Conservation (phyloP, 148 eudicot genomes). For the Rhododendron simsii region DNA sequence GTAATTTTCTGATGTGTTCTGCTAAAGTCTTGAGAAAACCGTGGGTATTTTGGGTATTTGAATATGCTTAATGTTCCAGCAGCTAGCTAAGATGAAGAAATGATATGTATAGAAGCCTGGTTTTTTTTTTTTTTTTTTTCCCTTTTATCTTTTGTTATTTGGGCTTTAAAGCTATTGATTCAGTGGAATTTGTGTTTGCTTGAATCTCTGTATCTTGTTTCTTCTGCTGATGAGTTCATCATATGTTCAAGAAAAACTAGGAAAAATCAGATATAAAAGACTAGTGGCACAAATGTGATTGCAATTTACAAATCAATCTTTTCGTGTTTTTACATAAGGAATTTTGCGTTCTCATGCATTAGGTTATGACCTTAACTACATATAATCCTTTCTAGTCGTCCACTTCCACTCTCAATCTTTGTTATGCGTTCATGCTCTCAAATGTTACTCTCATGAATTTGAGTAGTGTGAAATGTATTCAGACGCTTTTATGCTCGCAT, state of each 20-base stretch:
- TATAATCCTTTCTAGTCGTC: not conserved
- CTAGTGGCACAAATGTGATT: not conserved
- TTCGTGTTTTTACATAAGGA: not conserved
- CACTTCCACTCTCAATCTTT: not conserved
- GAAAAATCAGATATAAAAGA: not conserved
- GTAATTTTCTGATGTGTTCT: not conserved
- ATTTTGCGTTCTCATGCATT: not conserved
- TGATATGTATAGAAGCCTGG: constrained; percentile 22
- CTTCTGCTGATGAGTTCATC: not conserved
- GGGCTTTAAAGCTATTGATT: not conserved
- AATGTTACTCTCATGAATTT: too few relatives aligned
- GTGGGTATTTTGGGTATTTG: constrained; percentile 84
- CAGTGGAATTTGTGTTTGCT: not conserved
- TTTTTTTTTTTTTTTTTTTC: not conserved
- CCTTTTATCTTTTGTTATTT: not conserved
- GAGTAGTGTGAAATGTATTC: not conserved
- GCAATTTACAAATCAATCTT: not conserved
- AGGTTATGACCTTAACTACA: not conserved
- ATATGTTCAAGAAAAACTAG: not conserved
- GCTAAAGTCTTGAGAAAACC: constrained; percentile 44
- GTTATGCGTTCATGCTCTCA: not conserved
- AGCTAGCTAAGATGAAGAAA: constrained; percentile 3
- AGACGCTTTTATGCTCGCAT: too few relatives aligned
- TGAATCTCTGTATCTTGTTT: not conserved
- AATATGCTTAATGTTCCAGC: not conserved